Percentiles rank a stretch among this genome's conserved stretches.
These are phyloP conservation scores for Monosporozyma servazzii DNA, from an alignment of 805 yeast genomes.

Conservation along the genomic window DNA sequence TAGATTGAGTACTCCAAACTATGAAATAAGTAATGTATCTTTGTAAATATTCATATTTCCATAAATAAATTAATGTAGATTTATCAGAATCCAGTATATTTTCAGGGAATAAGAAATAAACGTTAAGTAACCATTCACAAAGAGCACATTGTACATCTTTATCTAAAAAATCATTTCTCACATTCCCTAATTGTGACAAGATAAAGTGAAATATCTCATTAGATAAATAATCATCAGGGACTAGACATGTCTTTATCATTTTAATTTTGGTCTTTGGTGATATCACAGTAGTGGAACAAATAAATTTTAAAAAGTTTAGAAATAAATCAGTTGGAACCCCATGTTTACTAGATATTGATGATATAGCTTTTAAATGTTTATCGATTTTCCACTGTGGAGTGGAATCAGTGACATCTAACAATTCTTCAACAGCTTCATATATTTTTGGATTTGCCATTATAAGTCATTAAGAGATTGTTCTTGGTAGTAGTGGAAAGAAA, in stretches of 20 bases:
- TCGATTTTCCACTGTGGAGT: slow-evolving; percentile 9
- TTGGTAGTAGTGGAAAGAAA: not conserved
- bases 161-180: slow-evolving; percentile 5
- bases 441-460: slow-evolving; percentile 1
- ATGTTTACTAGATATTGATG: slow-evolving; percentile 8
- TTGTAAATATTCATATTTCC: slow-evolving; percentile 32
- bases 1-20: slow-evolving; percentile 25
- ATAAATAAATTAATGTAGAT: slow-evolving; percentile 28
- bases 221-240: slow-evolving; percentile 26
- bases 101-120: slow-evolving; percentile 20
- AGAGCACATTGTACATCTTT: slow-evolving; percentile 21
- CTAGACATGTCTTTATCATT: slow-evolving; percentile 21
- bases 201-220: slow-evolving; percentile 20
- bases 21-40: slow-evolving; percentile 29
- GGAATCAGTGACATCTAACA: not conserved
- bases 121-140: slow-evolving; percentile 30
- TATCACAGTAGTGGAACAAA: slow-evolving; percentile 13
- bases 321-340: slow-evolving; percentile 18
- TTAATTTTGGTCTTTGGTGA: slow-evolving; percentile 14
- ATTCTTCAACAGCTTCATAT: slow-evolving; percentile 3
- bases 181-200: slow-evolving; percentile 26
- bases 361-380: slow-evolving; percentile 5
- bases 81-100: slow-evolving; percentile 9
- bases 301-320: slow-evolving; percentile 9
- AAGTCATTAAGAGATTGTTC: not conserved